A percentile compares a stretch with the other conserved stretches of the same genome.
phyloP scores from a whole-genome alignment of 805 yeast genomes.

The Pichia kluyveri region DNA sequence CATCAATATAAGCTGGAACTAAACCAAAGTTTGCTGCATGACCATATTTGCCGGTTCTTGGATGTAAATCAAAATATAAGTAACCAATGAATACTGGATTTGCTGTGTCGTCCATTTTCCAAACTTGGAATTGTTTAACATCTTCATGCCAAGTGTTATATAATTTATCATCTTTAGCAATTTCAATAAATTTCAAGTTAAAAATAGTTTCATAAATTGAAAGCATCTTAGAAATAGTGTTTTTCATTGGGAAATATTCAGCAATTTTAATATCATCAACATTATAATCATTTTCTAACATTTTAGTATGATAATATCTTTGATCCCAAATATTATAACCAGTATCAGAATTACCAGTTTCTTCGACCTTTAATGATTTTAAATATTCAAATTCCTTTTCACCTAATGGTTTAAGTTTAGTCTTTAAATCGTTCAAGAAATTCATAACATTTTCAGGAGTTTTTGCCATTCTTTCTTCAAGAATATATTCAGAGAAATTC shows the following conservation, averaged over 20 bases:
- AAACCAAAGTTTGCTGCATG: constrained; percentile 82
- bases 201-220: constrained; percentile 61
- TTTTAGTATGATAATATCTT: constrained; percentile 53
- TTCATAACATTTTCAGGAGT: constrained; percentile 46
- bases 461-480: constrained; percentile 80
- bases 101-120: constrained; percentile 45
- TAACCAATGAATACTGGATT: constrained; percentile 62
- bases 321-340: constrained; percentile 67
- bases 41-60: constrained; percentile 79
- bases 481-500: constrained; percentile 58
- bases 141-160: constrained; percentile 67
- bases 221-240: constrained; percentile 62
- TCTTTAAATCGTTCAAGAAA: constrained; percentile 55
- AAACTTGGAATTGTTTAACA: constrained; percentile 65
- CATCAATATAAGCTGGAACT: constrained; percentile 46
- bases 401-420: constrained; percentile 53
- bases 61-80: constrained; percentile 73
- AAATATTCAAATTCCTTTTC: constrained; percentile 41
- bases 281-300: constrained; percentile 58
- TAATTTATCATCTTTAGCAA: constrained; percentile 26
- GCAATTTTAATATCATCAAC: constrained; percentile 66
- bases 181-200: constrained; percentile 55
- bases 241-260: constrained; percentile 69
- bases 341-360: constrained; percentile 31
- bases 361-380: constrained; percentile 39